phyloP scores from a whole-genome alignment of 2,329 filamentous ascomycete genomes.

The Colletotrichum sidae region DNA sequence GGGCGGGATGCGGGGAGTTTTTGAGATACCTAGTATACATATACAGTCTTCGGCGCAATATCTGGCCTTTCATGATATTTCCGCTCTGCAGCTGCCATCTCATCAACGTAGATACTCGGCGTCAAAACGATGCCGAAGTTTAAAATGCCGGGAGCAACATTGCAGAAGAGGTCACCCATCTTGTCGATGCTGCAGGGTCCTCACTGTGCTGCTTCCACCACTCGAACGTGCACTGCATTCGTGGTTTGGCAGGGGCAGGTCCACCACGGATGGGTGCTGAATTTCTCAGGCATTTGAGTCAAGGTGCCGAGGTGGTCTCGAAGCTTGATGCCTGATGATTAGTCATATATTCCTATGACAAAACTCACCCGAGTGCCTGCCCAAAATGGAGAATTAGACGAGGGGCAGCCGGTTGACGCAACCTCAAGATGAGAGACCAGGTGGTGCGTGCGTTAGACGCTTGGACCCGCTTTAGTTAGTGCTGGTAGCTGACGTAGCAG shows the following conservation, averaged over 20 bases:
- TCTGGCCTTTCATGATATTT: no score
- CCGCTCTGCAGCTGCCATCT: no score
- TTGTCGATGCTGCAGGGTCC: constrained; percentile 16
- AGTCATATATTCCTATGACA: constrained; percentile 11
- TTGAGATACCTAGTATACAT: no score
- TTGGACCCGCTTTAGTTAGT: constrained; percentile 20
- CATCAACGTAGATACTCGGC: no score
- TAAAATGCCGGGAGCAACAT: background rate
- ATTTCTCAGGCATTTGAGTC: background rate
- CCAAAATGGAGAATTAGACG: constrained; percentile 33
- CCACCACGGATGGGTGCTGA: no score
- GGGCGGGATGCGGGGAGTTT: no score
- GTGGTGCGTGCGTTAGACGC: constrained; percentile 23
- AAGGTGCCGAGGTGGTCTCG: background rate
- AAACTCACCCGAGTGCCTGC: constrained; percentile 28
- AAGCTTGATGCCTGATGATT: constrained; percentile 15
- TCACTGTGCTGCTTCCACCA: background rate
- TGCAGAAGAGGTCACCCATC: background rate
- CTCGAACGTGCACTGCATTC: no score
- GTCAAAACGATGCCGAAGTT: no score
- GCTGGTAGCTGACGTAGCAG: constrained; percentile 18
- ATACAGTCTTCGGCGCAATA: no score
- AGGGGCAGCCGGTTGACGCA: constrained; percentile 36
- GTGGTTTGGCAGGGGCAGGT: no score
- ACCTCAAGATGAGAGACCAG: constrained; percentile 8